These are phyloP conservation scores for Trichosporon ovoides DNA, from an alignment of 1,284 basidiomycete species.

Conservation along the genomic window DNA sequence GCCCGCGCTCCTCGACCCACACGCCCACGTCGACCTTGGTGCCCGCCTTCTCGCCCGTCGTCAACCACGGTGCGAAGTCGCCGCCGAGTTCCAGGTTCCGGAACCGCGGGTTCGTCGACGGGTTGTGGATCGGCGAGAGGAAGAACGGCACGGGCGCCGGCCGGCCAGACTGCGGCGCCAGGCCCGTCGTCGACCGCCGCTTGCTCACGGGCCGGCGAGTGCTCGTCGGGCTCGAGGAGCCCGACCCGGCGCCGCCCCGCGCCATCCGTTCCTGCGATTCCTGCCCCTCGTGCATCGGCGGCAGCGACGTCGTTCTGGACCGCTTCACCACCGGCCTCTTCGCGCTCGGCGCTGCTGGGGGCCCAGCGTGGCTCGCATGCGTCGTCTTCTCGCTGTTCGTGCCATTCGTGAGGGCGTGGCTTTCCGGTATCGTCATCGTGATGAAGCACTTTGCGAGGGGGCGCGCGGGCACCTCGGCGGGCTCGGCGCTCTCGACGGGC, in stretches of 20 bases:
- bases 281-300: conserved; percentile 6
- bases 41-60: conserved; percentile 23
- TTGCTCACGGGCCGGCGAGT: conserved; percentile 2
- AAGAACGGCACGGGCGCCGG: conserved; percentile 38
- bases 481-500: conserved; percentile 5
- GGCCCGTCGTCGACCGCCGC: conserved; percentile 15
- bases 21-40: conserved; percentile 32
- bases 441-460: conserved; percentile 36
- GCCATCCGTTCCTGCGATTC: background rate
- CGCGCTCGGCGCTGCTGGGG: background rate
- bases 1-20: conserved; percentile 34
- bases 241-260: background rate
- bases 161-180: background rate
- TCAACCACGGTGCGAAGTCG: conserved; percentile 47
- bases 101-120: conserved; percentile 44
- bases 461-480: conserved; percentile 14
- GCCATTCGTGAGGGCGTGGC: background rate
- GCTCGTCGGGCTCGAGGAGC: background rate
- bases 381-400: background rate
- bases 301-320: conserved; percentile 12
- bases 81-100: conserved; percentile 26
- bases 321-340: background rate
- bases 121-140: conserved; percentile 43
- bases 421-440: conserved; percentile 23
- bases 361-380: background rate